phyloP scores from a whole-genome alignment of 108 stramenopile genomes.

The Craspedostauros australis region DNA sequence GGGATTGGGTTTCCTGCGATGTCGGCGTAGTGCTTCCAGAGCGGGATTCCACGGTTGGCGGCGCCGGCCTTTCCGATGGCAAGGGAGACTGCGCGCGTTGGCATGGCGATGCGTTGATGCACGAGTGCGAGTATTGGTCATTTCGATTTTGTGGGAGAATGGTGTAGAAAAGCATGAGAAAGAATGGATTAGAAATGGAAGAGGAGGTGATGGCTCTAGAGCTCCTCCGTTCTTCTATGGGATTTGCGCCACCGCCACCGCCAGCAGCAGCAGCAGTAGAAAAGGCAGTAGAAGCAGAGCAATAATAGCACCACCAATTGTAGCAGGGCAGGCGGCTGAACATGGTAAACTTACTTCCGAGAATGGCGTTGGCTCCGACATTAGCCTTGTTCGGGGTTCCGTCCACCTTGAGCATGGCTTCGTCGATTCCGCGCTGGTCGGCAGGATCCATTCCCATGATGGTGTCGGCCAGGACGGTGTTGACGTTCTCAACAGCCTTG shows the following conservation, averaged over 20 bases:
- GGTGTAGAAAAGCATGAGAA: too few relatives aligned
- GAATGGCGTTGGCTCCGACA: constrained; percentile 99
- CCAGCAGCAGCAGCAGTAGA: too few relatives aligned
- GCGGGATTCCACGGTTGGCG: constrained; percentile 90
- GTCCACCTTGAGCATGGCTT: constrained; percentile 89
- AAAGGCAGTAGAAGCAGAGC: too few relatives aligned
- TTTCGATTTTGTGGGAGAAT: too few relatives aligned
- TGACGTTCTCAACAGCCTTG: constrained; percentile 93
- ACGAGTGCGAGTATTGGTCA: neutral
- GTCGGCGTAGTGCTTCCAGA: constrained; percentile 99
- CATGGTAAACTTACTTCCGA: constrained; percentile 92
- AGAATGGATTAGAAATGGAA: too few relatives aligned
- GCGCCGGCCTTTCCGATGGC: constrained; percentile 98
- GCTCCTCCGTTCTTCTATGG: too few relatives aligned
- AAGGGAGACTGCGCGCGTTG: constrained; percentile 75
- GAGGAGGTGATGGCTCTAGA: too few relatives aligned
- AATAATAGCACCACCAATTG: too few relatives aligned
- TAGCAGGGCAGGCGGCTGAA: too few relatives aligned
- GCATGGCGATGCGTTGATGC: neutral
- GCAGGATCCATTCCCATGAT: constrained; percentile 92
- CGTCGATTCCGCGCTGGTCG: constrained; percentile 89
- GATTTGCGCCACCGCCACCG: too few relatives aligned
- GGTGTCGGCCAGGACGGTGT: constrained; percentile 84
- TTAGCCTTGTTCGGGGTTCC: constrained; percentile 95
- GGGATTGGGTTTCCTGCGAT: constrained; percentile 94